A percentile compares a stretch with the other conserved stretches of the same genome.
Conservation (phyloP, 2,329 filamentous ascomycete species). For the Tetracladium maxilliforme region DNA sequence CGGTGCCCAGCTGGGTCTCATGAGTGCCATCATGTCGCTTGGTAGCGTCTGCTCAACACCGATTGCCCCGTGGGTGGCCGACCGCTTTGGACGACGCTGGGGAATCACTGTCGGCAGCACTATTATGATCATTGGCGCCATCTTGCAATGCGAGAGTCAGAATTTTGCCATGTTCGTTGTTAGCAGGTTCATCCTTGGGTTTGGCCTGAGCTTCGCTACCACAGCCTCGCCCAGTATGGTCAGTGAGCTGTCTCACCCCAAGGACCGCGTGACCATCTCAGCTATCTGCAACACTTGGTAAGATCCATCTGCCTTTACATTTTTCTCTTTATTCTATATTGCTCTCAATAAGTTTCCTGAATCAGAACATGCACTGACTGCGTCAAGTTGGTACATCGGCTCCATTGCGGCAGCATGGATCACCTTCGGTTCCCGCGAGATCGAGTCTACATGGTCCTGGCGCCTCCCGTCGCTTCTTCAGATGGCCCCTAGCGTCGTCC, state of each 20-base stretch:
- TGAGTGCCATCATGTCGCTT: conserved; percentile 28
- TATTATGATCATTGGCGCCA: conserved; percentile 16
- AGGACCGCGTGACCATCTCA: conserved; percentile 34
- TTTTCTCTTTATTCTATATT: too few species aligned
- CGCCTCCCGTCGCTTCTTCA: too few species aligned
- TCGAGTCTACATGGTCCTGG: too few species aligned
- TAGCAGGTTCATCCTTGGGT: conserved; percentile 35
- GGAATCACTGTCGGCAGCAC: conserved; percentile 15
- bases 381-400: conserved; percentile 29
- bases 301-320: too few species aligned
- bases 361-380: too few species aligned
- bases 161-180: conserved; percentile 35
- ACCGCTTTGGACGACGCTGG: conserved; percentile 14
- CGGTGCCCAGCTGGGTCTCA: conserved; percentile 14
- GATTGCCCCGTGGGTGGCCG: conserved; percentile 15
- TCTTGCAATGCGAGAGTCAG: conserved; percentile 14
- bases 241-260: conserved; percentile 35
- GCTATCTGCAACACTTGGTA: conserved; percentile 36
- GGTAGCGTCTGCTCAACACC: conserved; percentile 24
- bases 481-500: conserved; percentile 1
- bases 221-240: conserved; percentile 33
- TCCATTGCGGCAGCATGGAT: conserved; percentile 28
- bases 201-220: conserved; percentile 35
- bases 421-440: conserved; percentile 27
- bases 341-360: too few species aligned